These are phyloP conservation scores for Ambrosiella xylebori DNA, from an alignment of 2,329 filamentous ascomycete species.

Conservation along the genomic window DNA sequence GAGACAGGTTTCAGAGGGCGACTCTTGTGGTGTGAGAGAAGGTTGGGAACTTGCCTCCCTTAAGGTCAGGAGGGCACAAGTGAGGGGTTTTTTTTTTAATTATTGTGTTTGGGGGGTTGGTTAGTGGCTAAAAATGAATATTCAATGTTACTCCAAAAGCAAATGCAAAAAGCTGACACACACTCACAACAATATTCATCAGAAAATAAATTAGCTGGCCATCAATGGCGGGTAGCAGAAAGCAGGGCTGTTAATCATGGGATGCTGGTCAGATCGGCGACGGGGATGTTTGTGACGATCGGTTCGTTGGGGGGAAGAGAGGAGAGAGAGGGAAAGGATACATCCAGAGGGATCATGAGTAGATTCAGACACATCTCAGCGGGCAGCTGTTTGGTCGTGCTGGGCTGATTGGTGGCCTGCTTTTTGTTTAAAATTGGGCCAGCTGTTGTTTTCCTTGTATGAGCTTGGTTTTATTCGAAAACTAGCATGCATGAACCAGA, in stretches of 20 bases:
- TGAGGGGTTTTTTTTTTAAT: background rate
- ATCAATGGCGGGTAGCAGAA: background rate
- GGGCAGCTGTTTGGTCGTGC: background rate
- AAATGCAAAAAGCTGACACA: too few relatives aligned
- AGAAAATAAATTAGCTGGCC: background rate
- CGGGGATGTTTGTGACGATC: background rate
- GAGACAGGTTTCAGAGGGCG: constrained; percentile 6
- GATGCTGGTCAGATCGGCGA: background rate
- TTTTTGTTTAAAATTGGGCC: background rate
- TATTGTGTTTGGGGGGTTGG: background rate
- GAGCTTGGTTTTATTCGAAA: background rate
- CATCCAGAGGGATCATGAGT: too few relatives aligned
- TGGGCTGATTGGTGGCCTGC: background rate
- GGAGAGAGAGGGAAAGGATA: background rate
- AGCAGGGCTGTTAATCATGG: background rate
- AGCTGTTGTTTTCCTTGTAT: background rate
- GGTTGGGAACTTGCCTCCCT: background rate
- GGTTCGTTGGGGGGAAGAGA: background rate
- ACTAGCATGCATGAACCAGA: background rate
- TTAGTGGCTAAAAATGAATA: background rate
- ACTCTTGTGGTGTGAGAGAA: background rate
- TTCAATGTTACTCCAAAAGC: too few relatives aligned
- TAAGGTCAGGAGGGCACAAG: too few relatives aligned
- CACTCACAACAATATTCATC: too few relatives aligned
- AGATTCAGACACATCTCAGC: too few relatives aligned